Percentiles rank a stretch among this genome's conserved stretches.
phyloP scores from a whole-genome alignment of 106 monocot genomes.

The Allium fistulosum region DNA sequence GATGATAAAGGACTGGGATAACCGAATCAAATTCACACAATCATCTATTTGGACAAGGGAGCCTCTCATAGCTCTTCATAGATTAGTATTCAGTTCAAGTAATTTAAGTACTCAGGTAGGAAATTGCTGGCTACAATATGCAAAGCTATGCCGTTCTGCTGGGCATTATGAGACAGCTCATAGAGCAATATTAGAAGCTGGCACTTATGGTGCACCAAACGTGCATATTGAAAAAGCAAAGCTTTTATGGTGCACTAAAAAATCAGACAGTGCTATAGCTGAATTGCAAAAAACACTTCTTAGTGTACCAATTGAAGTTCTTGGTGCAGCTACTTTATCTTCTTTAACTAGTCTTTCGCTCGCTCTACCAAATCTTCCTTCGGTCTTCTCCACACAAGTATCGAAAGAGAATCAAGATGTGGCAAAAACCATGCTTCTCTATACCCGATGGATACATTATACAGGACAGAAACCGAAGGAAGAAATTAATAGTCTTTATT shows the following conservation, averaged over 20 bases:
- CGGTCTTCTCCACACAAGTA: constrained; percentile 35
- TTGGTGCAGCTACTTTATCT: constrained; percentile 54
- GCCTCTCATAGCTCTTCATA: constrained; percentile 84
- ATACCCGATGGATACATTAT: constrained; percentile 93
- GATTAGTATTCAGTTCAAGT: constrained; percentile 71
- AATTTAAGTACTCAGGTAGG: constrained; percentile 68
- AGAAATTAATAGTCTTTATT: constrained; percentile 82
- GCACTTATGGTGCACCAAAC: constrained; percentile 73
- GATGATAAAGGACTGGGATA: constrained; percentile 86
- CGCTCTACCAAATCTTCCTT: constrained; percentile 63
- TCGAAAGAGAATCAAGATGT: constrained; percentile 71
- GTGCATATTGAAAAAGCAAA: constrained; percentile 96
- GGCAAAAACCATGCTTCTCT: constrained; percentile 83
- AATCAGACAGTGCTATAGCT: constrained; percentile 83
- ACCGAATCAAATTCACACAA: constrained; percentile 77
- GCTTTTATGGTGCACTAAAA: constrained; percentile 81
- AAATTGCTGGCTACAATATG: constrained; percentile 98
- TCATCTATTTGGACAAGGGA: constrained; percentile 94
- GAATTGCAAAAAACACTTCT: constrained; percentile 87
- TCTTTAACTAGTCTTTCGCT: constrained; percentile 75
- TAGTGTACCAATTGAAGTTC: constrained; percentile 68
- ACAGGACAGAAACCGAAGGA: constrained; percentile 99
- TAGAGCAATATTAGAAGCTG: constrained; percentile 88
- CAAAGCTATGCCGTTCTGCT: constrained; percentile 89
- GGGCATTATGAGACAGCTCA: constrained; percentile 96